phyloP scores from a whole-genome alignment of 805 yeast species.

The Crinitomyces ghanaensis region DNA sequence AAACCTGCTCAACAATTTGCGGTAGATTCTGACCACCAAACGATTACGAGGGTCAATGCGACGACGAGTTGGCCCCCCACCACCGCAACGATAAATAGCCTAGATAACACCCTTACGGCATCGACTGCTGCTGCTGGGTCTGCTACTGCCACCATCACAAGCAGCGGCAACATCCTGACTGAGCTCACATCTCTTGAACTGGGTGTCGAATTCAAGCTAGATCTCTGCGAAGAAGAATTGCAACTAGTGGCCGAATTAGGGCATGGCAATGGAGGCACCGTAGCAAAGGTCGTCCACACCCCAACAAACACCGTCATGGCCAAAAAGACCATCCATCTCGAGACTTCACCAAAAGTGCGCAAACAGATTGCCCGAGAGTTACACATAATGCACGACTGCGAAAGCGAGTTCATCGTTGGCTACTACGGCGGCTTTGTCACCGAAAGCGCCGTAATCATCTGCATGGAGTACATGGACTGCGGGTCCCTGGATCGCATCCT shows the following conservation, averaged over 20 bases:
- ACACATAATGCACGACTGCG: slow-evolving; percentile 80
- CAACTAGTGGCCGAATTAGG: slow-evolving; percentile 72
- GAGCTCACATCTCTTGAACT: slow-evolving; percentile 39
- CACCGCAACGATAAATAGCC: too few species aligned
- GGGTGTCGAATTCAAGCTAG: slow-evolving; percentile 42
- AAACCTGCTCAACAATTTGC: too few species aligned
- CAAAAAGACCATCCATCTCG: slow-evolving; percentile 75
- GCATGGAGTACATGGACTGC: slow-evolving; percentile 95
- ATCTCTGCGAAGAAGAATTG: slow-evolving; percentile 53
- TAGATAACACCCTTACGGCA: too few species aligned
- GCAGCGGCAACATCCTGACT: slow-evolving; percentile 21
- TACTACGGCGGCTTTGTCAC: slow-evolving; percentile 84
- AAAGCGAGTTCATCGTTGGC: slow-evolving; percentile 68
- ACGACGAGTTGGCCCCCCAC: too few species aligned
- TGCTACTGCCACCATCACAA: too few species aligned
- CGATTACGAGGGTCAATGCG: background rate
- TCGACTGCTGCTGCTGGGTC: too few species aligned
- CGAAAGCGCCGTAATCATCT: slow-evolving; percentile 63
- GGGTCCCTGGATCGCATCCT: slow-evolving; percentile 79
- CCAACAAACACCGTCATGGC: slow-evolving; percentile 89
- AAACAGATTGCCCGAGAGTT: slow-evolving; percentile 82
- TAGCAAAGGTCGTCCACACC: slow-evolving; percentile 73
- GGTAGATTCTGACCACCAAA: too few species aligned
- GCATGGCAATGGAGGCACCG: slow-evolving; percentile 90
- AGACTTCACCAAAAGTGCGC: slow-evolving; percentile 64